Conservation (phyloP, 495 filamentous ascomycete genomes). For the Aspergillus wentii region DNA sequence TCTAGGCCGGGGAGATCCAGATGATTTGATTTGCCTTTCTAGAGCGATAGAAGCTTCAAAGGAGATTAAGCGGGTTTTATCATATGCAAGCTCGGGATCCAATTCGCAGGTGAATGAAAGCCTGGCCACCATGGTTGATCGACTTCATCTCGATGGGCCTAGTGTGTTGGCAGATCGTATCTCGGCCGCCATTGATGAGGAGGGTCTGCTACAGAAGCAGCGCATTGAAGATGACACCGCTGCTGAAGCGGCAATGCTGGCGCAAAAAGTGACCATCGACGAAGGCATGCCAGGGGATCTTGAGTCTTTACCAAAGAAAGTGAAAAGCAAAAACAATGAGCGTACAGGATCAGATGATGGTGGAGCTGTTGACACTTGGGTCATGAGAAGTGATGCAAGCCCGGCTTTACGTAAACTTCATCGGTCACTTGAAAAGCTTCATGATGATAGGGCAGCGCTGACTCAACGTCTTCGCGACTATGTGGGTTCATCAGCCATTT, state of each 20-base stretch:
- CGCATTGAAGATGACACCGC: slow-evolving; percentile 66
- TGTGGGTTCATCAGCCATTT: slow-evolving; percentile 55
- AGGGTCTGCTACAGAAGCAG: slow-evolving; percentile 76
- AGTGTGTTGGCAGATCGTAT: slow-evolving; percentile 65
- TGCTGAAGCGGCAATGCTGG: slow-evolving; percentile 61
- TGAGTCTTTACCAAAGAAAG: slow-evolving; percentile 38
- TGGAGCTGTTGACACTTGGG: slow-evolving; percentile 63
- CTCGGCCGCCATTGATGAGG: slow-evolving; percentile 80
- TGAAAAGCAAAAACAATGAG: slow-evolving; percentile 28
- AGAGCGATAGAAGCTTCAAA: slow-evolving; percentile 75
- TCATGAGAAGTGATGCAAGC: slow-evolving; percentile 77
- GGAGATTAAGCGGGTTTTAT: slow-evolving; percentile 54
- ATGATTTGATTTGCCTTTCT: slow-evolving; percentile 80
- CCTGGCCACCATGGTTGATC: slow-evolving; percentile 50
- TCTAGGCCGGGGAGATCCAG: slow-evolving; percentile 85
- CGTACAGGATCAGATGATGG: slow-evolving; percentile 21
- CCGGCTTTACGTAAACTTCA: slow-evolving; percentile 61
- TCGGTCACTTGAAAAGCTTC: slow-evolving; percentile 51
- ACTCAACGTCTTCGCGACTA: slow-evolving; percentile 53
- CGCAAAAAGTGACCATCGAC: slow-evolving; percentile 57
- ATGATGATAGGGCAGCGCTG: slow-evolving; percentile 53
- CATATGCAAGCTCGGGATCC: background rate
- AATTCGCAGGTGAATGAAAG: slow-evolving; percentile 14
- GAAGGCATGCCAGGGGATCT: slow-evolving; percentile 51
- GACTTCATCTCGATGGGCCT: slow-evolving; percentile 67